Base-by-base conservation (phyloP, 2,329 filamentous ascomycete genomes). In the Pestalotiopsis sp. region DNA sequence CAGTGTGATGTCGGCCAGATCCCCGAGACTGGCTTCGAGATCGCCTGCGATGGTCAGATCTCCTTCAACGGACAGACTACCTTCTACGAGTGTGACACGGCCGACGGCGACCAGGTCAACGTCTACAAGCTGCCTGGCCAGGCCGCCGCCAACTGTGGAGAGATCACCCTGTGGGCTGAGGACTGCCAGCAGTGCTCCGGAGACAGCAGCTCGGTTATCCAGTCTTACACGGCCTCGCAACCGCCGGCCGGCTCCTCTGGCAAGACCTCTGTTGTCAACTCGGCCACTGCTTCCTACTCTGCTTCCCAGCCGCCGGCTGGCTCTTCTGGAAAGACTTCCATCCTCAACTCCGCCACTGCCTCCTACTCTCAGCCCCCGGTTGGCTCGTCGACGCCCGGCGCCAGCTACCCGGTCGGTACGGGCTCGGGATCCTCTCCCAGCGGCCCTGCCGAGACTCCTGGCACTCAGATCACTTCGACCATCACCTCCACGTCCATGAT, bases 11-110 rank as follows among this genome's bases (percentile, higher is more conserved):
- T 75, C 20, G 85, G 86, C 62, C 85, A 85, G 14, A 71, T 74
- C 12, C 84, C 87, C 9, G 84, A 82, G 23, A 75, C 82, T 39
- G 89, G 89, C 36, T 92, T 91, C 79, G 80, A 81, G 11, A 82
- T 91, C 68, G 82, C 78, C 63, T 85, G 84, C 31, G 79, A 86
- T 69, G 89, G 89, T 52, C 74, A 77, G 6, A 75, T 92, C 20
- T 81, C 81, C 2, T 87, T 85, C 78, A 80, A 87, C 39, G 85
- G 84, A 59, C 84, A 81, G 73, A 77, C 81, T 3, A 79, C 79
- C 36, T 92, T 92, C 77, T 89, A 86, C 74, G 85, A 88, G 58
- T 92, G 91, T 76, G 84, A 86, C 31, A 89, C 89, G 23, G 85
- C 84, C 3, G 83, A 86, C 67, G 75, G 83, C 36, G 83, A 83